Base-by-base conservation (phyloP, 345 rosid genomes). In the Rhizophora apiculata region DNA sequence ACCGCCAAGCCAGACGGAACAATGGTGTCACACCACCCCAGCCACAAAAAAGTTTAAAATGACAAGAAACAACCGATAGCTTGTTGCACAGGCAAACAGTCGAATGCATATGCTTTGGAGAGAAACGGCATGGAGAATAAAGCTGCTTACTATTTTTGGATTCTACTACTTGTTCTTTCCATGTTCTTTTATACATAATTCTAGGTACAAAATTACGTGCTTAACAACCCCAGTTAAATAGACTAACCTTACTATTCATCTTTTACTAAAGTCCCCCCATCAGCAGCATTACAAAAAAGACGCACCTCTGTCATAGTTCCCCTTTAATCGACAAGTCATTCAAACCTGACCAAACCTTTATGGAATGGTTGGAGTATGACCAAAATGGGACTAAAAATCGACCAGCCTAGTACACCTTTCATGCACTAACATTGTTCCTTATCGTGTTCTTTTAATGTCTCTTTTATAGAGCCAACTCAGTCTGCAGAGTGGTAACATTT, bases 391-490 rank as follows among this genome's bases (percentile, higher is more conserved):
- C 51, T 1, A 43, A 10, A 72, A 67, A 79, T 69, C 74, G 36
- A 57, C n/a, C 6, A 36, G 70, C 64, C 65, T 55, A 63, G 39
- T 68, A 32, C 62, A 26, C 29, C 72, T 70, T 72, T 72, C 27
- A 22, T 54, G 37, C 61, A 58, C 63, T 0, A 29, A 34, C 72
- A 62, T 65, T 36, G 16, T 34, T 21, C 60, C 29, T 31, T 68
- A 10, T 6, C 62, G 19, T 46, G 59, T 21, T 62, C 46, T 27
- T 36, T 56, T 62, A 19, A n/a, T 1, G 73, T 68, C 68, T 64
- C 69, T 69, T 82, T 76, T 68, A 87, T 37, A 81, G 84, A 71
- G 88, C 85, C 18, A 87, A 56, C 76, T 84, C 81, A 66, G 92
- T 76, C 73, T 82, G 84, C 76, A 82, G 75, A 67, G 83, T 61